Base-by-base conservation (phyloP, 2,329 filamentous ascomycete genomes). In the Paraconiothyrium sp. region DNA sequence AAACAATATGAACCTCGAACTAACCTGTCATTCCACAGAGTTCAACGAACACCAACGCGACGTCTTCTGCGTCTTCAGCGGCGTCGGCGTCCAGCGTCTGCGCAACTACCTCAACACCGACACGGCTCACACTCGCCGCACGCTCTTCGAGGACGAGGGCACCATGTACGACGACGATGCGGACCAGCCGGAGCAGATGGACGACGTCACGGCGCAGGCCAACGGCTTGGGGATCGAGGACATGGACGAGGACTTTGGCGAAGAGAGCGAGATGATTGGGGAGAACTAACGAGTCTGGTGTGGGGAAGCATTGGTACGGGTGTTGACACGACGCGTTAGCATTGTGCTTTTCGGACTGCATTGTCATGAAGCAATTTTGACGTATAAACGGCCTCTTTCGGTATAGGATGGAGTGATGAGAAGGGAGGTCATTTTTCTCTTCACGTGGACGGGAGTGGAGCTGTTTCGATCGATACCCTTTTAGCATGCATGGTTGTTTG, bases 41-140 rank as follows among this genome's bases (percentile, higher is more conserved):
- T 99, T 99, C 76, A 98, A 94, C 20, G 91, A 94, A 50, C 93
- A 97, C 74, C 95, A 99, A 78, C 89, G 95, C 65, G 90, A 94
- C 56, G 93, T 98, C 8, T 99, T 99, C 76, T 99, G 95, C 74
- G 95, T 99, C 57, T 99, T 99, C 78, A 97, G 94, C 1, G 94
- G 95, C 6, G 86, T 88, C 30, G 94, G 94, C 58, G 94, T 99
- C 1, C 83, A 84, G 46, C 87, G 88, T 44, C 87, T 99, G 30
- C 90, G 94, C 46, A 86, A 90, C 32, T 92, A 93, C 74, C 84
- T 99, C 43, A 96, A 93, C 67, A 79, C 80, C 11, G 76, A 79
- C 43, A 67, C 64, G 16, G 61, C 66, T 9, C 58, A 63, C 43
- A 64, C 67, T 13, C 67, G 68, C 50, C 66, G 64, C n/a, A 60